These are phyloP conservation scores for Suillus sp. DNA, from an alignment of 768 basidiomycete species.

Conservation along the genomic window DNA sequence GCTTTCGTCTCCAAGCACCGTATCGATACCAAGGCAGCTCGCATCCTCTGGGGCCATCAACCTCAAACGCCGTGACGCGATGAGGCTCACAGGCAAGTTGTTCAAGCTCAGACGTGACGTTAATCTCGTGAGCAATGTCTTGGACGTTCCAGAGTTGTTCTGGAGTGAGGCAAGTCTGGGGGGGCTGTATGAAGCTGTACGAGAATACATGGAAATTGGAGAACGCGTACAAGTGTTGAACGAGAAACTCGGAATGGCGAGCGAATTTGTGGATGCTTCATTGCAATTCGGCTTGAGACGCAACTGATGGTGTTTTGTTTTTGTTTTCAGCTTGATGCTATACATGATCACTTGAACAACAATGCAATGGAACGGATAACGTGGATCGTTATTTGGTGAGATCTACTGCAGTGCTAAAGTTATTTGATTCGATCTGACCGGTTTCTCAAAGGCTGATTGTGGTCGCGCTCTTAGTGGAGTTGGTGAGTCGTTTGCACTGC, in stretches of 20 bases:
- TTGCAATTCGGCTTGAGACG: constrained; percentile 1
- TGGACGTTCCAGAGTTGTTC: constrained; percentile 92
- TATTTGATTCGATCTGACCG: constrained; percentile 14
- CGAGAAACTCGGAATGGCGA: constrained; percentile 84
- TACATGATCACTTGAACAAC: constrained; percentile 92
- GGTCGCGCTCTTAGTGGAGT: constrained; percentile 85
- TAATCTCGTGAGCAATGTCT: constrained; percentile 88
- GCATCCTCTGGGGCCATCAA: constrained; percentile 75
- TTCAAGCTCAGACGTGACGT: constrained; percentile 90
- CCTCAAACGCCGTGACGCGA: constrained; percentile 77
- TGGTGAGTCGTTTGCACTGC: constrained; percentile 46
- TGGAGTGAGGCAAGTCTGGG: constrained; percentile 93
- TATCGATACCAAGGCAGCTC: constrained; percentile 83
- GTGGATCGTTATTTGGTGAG: constrained; percentile 68
- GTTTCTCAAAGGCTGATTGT: constrained; percentile 73
- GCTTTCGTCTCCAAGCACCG: constrained; percentile 73
- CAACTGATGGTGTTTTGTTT: background rate
- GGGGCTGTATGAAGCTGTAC: constrained; percentile 86
- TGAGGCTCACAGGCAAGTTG: constrained; percentile 81
- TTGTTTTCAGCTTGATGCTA: constrained; percentile 72
- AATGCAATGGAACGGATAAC: constrained; percentile 91
- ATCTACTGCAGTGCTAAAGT: constrained; percentile 30
- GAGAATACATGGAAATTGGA: constrained; percentile 94
- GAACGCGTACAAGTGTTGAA: constrained; percentile 82
- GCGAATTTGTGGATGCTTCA: constrained; percentile 77